Base-by-base conservation (phyloP, 1,284 basidiomycete species). In the Exobasidium rhododendri region DNA sequence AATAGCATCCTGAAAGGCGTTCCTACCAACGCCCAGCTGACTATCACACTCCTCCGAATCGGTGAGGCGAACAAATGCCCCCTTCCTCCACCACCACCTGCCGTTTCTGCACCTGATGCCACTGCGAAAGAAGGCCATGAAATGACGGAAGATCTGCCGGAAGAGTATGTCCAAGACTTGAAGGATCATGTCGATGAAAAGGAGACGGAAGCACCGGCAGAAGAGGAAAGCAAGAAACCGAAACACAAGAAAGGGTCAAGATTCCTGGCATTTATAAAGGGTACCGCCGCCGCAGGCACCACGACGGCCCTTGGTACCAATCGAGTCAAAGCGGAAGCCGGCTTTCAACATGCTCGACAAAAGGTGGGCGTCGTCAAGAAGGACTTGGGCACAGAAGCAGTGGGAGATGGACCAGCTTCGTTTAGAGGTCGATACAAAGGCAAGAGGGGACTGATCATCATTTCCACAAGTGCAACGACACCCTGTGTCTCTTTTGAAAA, bases 11-110 rank as follows among this genome's bases (percentile, higher is more conserved):
- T 85, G 17, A 82, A 80, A 24, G 81, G 83, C 10, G 84, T 85
- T 0, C 85, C 85, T 2, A 86, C 85, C 51, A 83, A 86, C 65
- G 84, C 84, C 3, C 85, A 86, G 66, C 81, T 86, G 44, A 83
- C 84, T 0, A 74, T 86, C 3, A 83, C 85, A 31, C 71, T 86
- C 30, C 74, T 85, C 2, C 81, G 85, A 14, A 81, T 85, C 29
- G 83, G 81, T 4, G 84, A 85, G 66, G 79, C 78, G 0, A 76
- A 77, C 40, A 81, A 82, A 58, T 71, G 80, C 0, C 84, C 83
- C 0, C 69, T 85, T 3, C 83, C 83, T 1, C 82, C 82, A 1
- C 83, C 84, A 5, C 82, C 82, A 13, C 67, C 75, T 0, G 44
- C 79, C 1, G 68, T 71, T 1, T 71, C 71, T 4, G 51, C 64